Evolutionary conservation across 2,329 filamentous ascomycete species (phyloP), one percentile per base, ranked within the genome.

Genomic region (Zymoseptoria pseudotritici): DNA sequence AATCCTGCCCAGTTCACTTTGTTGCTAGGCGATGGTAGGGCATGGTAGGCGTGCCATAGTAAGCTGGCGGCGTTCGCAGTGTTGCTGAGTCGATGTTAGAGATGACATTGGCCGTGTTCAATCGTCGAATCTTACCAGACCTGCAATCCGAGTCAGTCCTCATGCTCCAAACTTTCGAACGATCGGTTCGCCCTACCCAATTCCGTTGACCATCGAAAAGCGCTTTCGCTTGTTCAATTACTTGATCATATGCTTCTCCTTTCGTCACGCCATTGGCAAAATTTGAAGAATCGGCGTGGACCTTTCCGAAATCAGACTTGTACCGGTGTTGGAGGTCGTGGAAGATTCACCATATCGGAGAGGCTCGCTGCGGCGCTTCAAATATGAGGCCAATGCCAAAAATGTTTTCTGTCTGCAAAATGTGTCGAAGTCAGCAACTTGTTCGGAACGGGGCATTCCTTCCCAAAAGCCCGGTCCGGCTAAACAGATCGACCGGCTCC

Each of bases 1-100:
- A 91, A 93, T 22, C 89, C 88, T 53, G 88, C 85, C 90, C 90
- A 94, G 74, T 94, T 93, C 21, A 90, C 87, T 17, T 83, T 75
- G 49, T 77, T 82, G 56, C 83, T 86, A 1, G 89, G 88, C 0
- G 78, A 73, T 1, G 85, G 82, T 13, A 93, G 79, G 8, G 88
- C 89, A 72, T 89, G 87, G 71, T 87, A 89, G 3, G 86, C 88
- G 70, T 94, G 88, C 87, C 89, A 93, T 64, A 93, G 79, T 26
- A 93, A 80, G 3, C 89, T 86, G 7, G 90, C 85, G 3, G 86
- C 77, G 72, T 93, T 94, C 65, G 89, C 80, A 54, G 91, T 82
- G 73, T 94, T 93, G 75, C 88, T 90, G 54, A 17, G 51, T 10
- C 10, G 26, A 13, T 22, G 29, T 53, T 56, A 46, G 36, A 46